phyloP scores from a whole-genome alignment of 805 yeast genomes.

The Candida insectalens region DNA sequence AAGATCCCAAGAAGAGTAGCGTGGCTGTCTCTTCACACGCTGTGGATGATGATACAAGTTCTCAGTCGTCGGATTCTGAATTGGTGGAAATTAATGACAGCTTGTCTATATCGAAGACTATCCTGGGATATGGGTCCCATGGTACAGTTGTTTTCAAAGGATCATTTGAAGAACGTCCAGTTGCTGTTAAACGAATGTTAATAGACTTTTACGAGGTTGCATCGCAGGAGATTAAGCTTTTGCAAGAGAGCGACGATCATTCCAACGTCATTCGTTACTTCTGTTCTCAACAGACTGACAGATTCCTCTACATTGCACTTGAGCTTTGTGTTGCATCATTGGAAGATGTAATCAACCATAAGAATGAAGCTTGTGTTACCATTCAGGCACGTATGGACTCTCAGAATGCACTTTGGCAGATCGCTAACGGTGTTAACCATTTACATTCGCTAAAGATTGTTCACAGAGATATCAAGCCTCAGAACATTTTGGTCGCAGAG shows the following conservation, averaged over 20 bases:
- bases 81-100: conserved; percentile 24
- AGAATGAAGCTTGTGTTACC: conserved; percentile 29
- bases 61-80: conserved; percentile 1
- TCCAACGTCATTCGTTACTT: conserved; percentile 90
- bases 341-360: conserved; percentile 66
- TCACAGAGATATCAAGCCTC: conserved; percentile 92
- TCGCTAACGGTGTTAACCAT: conserved; percentile 78
- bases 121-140: conserved; percentile 93
- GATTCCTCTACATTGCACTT: conserved; percentile 84
- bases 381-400: conserved; percentile 36
- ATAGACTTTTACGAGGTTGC: conserved; percentile 92
- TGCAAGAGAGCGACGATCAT: conserved; percentile 94
- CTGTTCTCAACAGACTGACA: conserved; percentile 85
- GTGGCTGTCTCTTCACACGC: background rate
- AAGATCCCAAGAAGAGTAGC: conserved; percentile 22
- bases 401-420: conserved; percentile 54
- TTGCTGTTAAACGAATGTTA: conserved; percentile 91
- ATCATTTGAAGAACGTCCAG: conserved; percentile 83
- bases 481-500: conserved; percentile 78
- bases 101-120: conserved; percentile 55
- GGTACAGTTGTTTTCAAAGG: conserved; percentile 95
- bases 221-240: conserved; percentile 74
- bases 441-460: conserved; percentile 85
- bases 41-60: background rate
- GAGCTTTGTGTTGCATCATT: conserved; percentile 86